Evolutionary conservation across 2,329 filamentous ascomycete species (phyloP).

Genomic region (Zalaria sp.): DNA sequence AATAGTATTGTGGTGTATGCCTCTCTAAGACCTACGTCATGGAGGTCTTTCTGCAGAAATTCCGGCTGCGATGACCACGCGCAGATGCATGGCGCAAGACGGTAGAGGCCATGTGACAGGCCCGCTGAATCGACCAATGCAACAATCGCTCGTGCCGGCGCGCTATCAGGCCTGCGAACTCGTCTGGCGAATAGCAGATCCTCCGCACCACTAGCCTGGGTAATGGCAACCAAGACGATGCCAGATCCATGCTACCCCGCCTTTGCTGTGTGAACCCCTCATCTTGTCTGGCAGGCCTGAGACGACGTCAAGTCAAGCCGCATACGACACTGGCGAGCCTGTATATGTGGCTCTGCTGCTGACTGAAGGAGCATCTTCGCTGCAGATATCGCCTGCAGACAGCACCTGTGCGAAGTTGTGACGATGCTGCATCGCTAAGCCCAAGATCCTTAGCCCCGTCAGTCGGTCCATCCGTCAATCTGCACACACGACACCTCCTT

Average conservation of each 20-base stretch:
- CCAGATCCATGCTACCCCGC: neutral
- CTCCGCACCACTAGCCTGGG: neutral
- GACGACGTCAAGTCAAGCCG: conserved; percentile 1
- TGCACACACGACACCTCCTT: no score
- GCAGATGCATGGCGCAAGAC: neutral
- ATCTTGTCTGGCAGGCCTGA: no score
- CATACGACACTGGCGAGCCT: conserved; percentile 6
- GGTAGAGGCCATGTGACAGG: neutral
- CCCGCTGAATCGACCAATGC: no score
- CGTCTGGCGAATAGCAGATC: neutral
- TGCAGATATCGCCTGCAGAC: no score
- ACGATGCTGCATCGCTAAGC: no score
- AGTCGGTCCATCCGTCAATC: no score
- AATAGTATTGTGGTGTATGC: no score
- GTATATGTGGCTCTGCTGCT: conserved; percentile 2
- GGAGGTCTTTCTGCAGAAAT: neutral
- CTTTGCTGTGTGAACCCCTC: neutral
- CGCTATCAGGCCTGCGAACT: neutral
- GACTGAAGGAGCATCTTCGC: neutral
- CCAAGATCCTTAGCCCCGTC: no score
- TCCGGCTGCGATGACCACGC: neutral
- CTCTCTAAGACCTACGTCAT: no score
- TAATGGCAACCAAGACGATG: neutral
- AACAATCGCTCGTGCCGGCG: neutral
- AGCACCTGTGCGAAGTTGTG: no score